Conservation (phyloP, 169 alveolate genomes). For the Hepatocystis sp. region DNA sequence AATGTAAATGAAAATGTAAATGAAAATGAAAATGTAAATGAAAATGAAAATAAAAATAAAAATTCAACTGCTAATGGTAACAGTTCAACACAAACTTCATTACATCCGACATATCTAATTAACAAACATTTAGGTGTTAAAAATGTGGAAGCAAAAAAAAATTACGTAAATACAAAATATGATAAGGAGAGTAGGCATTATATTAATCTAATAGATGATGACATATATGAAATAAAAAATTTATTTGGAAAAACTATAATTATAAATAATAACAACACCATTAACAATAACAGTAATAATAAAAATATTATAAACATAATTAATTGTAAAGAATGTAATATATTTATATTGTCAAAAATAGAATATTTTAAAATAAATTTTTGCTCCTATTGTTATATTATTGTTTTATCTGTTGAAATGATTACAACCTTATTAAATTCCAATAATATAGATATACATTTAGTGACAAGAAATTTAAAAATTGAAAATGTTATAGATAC, state of each 20-base stretch:
- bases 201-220: slow-evolving; percentile 23
- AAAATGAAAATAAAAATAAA: too few species aligned
- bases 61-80: too few species aligned
- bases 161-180: too few species aligned
- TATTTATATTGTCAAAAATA: slow-evolving; percentile 19
- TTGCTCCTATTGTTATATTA: slow-evolving; percentile 30
- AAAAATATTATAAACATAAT: slow-evolving; percentile 45
- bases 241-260: slow-evolving; percentile 17
- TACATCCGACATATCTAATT: too few species aligned
- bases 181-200: too few species aligned
- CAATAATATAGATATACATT: slow-evolving; percentile 30
- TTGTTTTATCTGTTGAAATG: slow-evolving; percentile 29
- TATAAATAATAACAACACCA: too few species aligned
- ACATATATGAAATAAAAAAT: slow-evolving; percentile 26
- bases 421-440: slow-evolving; percentile 38
- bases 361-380: slow-evolving; percentile 47
- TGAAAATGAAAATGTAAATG: too few species aligned
- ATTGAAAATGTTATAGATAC: slow-evolving; percentile 63
- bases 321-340: slow-evolving; percentile 62
- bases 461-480: slow-evolving; percentile 48
- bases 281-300: too few species aligned
- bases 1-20: too few species aligned
- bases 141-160: too few species aligned
- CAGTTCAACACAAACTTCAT: too few species aligned
- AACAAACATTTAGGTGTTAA: too few species aligned